These are phyloP conservation scores for Cercospora brassicicola DNA, from an alignment of 2,329 filamentous ascomycete species.

Conservation along the genomic window DNA sequence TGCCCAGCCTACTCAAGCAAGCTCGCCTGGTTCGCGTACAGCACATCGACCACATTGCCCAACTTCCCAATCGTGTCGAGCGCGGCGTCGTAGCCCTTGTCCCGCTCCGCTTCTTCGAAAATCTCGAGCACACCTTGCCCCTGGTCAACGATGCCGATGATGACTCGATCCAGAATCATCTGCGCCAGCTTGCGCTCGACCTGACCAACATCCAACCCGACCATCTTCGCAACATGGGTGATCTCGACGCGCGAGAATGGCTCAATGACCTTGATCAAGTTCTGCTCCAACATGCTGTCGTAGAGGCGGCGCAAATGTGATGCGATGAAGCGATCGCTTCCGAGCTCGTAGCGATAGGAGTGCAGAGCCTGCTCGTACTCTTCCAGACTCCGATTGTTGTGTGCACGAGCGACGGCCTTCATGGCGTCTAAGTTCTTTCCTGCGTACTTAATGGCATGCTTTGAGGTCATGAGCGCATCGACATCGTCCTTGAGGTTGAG, in stretches of 20 bases:
- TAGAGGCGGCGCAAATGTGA: slow-evolving; percentile 94
- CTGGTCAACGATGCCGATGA: slow-evolving; percentile 95
- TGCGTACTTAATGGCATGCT: slow-evolving; percentile 95
- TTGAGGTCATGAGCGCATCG: slow-evolving; percentile 88
- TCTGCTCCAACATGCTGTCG: slow-evolving; percentile 98
- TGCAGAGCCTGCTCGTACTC: slow-evolving; percentile 94
- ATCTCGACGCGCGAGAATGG: slow-evolving; percentile 97
- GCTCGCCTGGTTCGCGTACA: slow-evolving; percentile 97
- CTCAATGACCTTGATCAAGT: slow-evolving; percentile 99
- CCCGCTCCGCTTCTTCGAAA: slow-evolving; percentile 90
- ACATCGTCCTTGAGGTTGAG: slow-evolving; percentile 95
- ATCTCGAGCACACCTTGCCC: slow-evolving; percentile 97
- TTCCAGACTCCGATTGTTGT: slow-evolving; percentile 91
- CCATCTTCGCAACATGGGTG: slow-evolving; percentile 94
- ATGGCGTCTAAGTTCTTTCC: slow-evolving; percentile 96
- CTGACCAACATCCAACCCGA: slow-evolving; percentile 90
- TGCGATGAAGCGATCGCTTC: slow-evolving; percentile 91
- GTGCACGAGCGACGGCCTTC: slow-evolving; percentile 96
- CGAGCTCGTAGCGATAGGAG: slow-evolving; percentile 88
- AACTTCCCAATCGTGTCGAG: slow-evolving; percentile 95
- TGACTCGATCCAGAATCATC: slow-evolving; percentile 99
- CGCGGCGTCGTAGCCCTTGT: slow-evolving; percentile 91
- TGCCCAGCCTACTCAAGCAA: slow-evolving; percentile 73
- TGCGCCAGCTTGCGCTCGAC: slow-evolving; percentile 97
- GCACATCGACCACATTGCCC: slow-evolving; percentile 92